These are phyloP conservation scores for Chenopodium berlandieri DNA, from an alignment of 148 eudicot genomes.

Conservation along the genomic window DNA sequence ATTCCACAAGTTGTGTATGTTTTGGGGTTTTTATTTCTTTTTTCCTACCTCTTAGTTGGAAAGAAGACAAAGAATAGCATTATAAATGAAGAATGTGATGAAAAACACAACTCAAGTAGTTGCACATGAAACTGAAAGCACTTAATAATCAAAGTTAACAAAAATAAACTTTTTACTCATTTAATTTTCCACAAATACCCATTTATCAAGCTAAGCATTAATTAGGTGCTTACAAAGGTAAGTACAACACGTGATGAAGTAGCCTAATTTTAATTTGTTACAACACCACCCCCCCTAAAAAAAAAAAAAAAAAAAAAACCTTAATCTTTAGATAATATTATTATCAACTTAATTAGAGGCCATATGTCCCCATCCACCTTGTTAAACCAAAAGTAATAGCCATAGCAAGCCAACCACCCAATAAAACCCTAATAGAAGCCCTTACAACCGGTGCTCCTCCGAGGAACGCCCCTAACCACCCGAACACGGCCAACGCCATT, in stretches of 20 bases:
- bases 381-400: slow-evolving; percentile 47
- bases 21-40: no score
- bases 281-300: not conserved
- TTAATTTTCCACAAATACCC: not conserved
- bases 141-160: not conserved
- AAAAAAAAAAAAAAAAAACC: not conserved
- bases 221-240: not conserved
- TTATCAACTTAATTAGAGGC: not conserved
- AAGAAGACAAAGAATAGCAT: no score
- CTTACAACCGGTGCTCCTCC: slow-evolving; percentile 37
- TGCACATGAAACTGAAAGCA: slow-evolving; percentile 1
- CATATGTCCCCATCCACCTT: slow-evolving; percentile 24
- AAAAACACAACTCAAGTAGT: not conserved
- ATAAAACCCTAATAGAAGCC: slow-evolving; percentile 37
- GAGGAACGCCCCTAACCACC: slow-evolving; percentile 43
- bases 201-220: not conserved
- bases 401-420: slow-evolving; percentile 52
- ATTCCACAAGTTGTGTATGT: not conserved
- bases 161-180: not conserved
- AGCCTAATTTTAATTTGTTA: not conserved
- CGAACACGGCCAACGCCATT: slow-evolving; percentile 37
- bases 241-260: not conserved
- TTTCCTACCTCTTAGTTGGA: not conserved
- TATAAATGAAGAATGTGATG: not conserved
- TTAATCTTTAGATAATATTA: not conserved